Conservation (phyloP, 768 basidiomycete species). For the Amanita muscaria region DNA sequence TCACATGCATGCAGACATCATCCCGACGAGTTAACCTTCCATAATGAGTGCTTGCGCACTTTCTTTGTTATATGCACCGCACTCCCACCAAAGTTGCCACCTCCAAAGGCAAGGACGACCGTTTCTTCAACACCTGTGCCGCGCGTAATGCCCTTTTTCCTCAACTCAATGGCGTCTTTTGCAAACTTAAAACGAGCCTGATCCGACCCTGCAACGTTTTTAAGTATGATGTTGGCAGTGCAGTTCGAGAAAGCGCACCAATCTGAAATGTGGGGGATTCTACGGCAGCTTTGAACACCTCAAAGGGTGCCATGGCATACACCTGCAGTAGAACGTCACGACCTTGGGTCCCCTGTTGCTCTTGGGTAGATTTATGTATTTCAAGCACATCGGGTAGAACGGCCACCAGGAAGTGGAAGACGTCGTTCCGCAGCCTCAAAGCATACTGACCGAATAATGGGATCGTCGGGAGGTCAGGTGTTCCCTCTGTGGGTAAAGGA, state of each 20-base stretch:
- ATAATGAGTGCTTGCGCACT: slow-evolving; percentile 74
- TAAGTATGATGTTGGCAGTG: slow-evolving; percentile 5
- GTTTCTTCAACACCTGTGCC: slow-evolving; percentile 74
- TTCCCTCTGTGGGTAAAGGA: slow-evolving; percentile 41
- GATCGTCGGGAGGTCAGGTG: slow-evolving; percentile 40
- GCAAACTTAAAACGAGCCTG: slow-evolving; percentile 89
- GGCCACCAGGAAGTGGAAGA: slow-evolving; percentile 70
- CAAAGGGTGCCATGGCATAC: slow-evolving; percentile 77
- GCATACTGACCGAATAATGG: slow-evolving; percentile 73
- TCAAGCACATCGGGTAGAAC: slow-evolving; percentile 63
- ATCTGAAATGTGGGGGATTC: slow-evolving; percentile 76
- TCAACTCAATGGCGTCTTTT: slow-evolving; percentile 77
- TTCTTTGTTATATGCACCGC: slow-evolving; percentile 86
- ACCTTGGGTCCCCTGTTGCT: slow-evolving; percentile 37
- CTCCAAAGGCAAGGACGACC: slow-evolving; percentile 87
- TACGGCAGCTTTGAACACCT: slow-evolving; percentile 76
- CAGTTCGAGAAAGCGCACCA: slow-evolving; percentile 34
- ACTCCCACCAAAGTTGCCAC: slow-evolving; percentile 54
- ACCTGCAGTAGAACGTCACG: slow-evolving; percentile 67
- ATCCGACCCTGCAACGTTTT: slow-evolving; percentile 52
- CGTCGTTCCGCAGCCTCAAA: slow-evolving; percentile 65
- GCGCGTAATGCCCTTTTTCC: slow-evolving; percentile 70
- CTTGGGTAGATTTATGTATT: slow-evolving; percentile 29
- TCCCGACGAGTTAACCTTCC: slow-evolving; percentile 69
- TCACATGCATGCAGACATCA: not conserved